phyloP scores from a whole-genome alignment of 1,284 basidiomycete species.

The Peniophora sp. region DNA sequence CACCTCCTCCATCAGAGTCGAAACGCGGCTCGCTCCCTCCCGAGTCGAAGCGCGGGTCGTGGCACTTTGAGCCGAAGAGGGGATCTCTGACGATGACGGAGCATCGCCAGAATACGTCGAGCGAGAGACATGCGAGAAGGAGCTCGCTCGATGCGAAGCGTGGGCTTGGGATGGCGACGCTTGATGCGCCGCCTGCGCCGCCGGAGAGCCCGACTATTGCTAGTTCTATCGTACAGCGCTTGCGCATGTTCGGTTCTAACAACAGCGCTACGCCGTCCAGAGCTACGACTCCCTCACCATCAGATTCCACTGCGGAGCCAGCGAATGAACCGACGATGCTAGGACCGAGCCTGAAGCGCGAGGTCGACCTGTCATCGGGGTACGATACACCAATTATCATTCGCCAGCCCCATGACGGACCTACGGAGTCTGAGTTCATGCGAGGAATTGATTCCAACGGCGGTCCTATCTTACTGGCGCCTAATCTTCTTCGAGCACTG shows the following conservation, averaged over 20 bases:
- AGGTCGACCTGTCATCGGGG: background rate
- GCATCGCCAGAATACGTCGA: background rate
- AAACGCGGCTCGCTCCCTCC: background rate
- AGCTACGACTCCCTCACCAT: no score
- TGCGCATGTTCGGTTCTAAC: background rate
- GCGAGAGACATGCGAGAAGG: no score
- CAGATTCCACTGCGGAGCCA: no score
- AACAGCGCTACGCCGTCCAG: no score
- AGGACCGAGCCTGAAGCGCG: no score
- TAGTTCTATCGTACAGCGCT: background rate
- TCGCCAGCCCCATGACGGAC: no score
- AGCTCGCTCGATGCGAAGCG: background rate
- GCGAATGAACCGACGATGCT: no score
- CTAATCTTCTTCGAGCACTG: background rate
- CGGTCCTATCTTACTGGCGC: no score
- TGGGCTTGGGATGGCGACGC: background rate
- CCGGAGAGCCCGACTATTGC: background rate
- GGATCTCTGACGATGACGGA: background rate
- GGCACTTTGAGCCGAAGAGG: background rate
- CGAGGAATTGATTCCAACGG: no score
- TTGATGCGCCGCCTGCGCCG: background rate
- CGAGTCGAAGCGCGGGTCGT: background rate
- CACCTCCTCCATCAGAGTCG: slow-evolving; percentile 16
- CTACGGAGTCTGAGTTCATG: no score
- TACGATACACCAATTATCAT: background rate